Evolutionary conservation across 2,329 filamentous ascomycete species (phyloP), one percentile per base, ranked within the genome.

Genomic region (Atkinsonella hypoxylon): DNA sequence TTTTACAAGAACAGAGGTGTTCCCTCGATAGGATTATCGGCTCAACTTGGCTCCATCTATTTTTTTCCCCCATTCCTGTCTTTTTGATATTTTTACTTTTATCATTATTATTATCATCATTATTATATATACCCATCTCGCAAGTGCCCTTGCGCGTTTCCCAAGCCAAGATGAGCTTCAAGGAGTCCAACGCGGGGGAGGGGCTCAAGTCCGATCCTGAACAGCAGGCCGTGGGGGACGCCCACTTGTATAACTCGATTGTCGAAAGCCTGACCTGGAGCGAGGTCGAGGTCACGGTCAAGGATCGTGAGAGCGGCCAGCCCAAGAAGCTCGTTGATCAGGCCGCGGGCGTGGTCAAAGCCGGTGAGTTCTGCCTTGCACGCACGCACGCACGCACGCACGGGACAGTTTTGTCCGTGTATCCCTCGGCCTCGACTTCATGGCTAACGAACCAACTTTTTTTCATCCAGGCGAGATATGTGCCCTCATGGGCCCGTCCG

Each of bases 401-500:
- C n/a, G n/a, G n/a, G n/a, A n/a, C n/a, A n/a, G n/a, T n/a, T n/a
- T n/a, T n/a, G n/a, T n/a, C n/a, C n/a, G n/a, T n/a, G n/a, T n/a
- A n/a, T n/a, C n/a, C n/a, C n/a, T n/a, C n/a, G n/a, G n/a, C n/a
- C n/a, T n/a, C n/a, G n/a, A n/a, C n/a, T n/a, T n/a, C n/a, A n/a
- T n/a, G n/a, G n/a, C n/a, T n/a, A n/a, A n/a, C n/a, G n/a, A n/a
- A n/a, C n/a, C n/a, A n/a, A n/a, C n/a, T n/a, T n/a, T n/a, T n/a
- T n/a, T n/a, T 12, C 20, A 6, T 15, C 18, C 38, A 64, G 87
- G 85, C 31, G 82, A 89, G 59, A 70, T 90, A 41, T 76, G 88
- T 53, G 89, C 88, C 39, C 67, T 94, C 44, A 91, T 94, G 86
- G 89, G 89, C 22, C 87, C 87, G 9, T 76, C 72, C 32, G 78